Percentiles rank a stretch among this genome's conserved stretches.
Evolutionary conservation across 106 monocot species (phyloP).

Genomic region (Allium fistulosum): DNA sequence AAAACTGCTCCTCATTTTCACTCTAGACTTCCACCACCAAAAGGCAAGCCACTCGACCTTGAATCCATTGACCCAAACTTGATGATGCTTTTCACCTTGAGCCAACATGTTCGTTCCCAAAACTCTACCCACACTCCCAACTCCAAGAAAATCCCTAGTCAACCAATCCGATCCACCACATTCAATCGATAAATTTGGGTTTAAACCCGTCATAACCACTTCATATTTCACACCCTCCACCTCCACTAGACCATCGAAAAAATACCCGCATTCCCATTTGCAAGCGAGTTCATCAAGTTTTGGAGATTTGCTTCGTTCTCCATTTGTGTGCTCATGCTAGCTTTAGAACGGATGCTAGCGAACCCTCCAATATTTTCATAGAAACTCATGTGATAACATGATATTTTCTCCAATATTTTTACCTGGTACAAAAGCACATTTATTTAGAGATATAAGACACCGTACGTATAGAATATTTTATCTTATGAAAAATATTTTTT

Average conservation of each 20-base stretch:
- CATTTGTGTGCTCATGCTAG: neutral
- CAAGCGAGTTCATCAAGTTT: constrained; percentile 12
- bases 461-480: too few relatives aligned
- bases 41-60: neutral
- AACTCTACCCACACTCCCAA: neutral
- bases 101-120: neutral
- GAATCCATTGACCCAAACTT: constrained; percentile 2
- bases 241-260: neutral
- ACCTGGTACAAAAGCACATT: too few relatives aligned
- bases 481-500: too few relatives aligned
- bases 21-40: neutral
- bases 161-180: neutral
- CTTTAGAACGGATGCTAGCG: neutral
- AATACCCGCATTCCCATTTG: neutral
- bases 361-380: neutral
- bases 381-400: too few relatives aligned
- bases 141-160: constrained; percentile 11
- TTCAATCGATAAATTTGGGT: neutral
- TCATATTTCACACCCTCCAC: neutral
- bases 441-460: too few relatives aligned
- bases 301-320: constrained; percentile 8
- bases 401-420: too few relatives aligned
- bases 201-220: neutral
- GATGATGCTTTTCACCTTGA: neutral
- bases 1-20: neutral